A percentile compares a stretch with the other conserved stretches of the same genome.
phyloP scores from a whole-genome alignment of 352 stramenopile species.

The Pythium chondricola region DNA sequence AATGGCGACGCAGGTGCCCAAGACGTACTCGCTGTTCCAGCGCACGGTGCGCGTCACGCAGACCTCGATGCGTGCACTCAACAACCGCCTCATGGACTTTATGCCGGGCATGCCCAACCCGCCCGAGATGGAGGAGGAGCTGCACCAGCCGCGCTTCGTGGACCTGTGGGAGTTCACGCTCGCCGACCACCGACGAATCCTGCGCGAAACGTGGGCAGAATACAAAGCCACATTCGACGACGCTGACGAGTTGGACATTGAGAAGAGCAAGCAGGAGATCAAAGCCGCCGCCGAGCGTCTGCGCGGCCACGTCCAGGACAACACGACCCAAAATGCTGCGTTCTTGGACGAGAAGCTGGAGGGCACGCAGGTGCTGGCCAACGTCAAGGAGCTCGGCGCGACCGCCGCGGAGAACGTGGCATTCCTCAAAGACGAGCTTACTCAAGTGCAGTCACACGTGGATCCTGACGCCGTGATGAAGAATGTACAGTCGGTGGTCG shows the following conservation, averaged over 20 bases:
- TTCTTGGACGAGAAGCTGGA: slow-evolving; percentile 64
- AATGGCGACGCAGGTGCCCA: slow-evolving; percentile 22
- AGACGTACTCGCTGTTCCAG: slow-evolving; percentile 80
- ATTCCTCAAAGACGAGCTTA: slow-evolving; percentile 50
- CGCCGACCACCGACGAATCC: slow-evolving; percentile 55
- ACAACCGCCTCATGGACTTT: slow-evolving; percentile 46
- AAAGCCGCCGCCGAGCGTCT: slow-evolving; percentile 36
- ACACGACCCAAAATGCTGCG: slow-evolving; percentile 43
- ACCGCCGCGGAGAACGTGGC: slow-evolving; percentile 46
- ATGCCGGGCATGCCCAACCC: slow-evolving; percentile 72
- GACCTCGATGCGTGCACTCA: slow-evolving; percentile 40
- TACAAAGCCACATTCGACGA: slow-evolving; percentile 61
- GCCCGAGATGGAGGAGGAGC: slow-evolving; percentile 39
- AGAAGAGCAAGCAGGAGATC: slow-evolving; percentile 61
- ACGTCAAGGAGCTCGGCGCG: slow-evolving; percentile 42
- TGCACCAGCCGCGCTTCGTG: slow-evolving; percentile 43
- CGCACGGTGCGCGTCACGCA: slow-evolving; percentile 58
- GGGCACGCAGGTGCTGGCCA: slow-evolving; percentile 50
- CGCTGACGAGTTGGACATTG: slow-evolving; percentile 45
- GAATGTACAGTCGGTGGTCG: slow-evolving; percentile 50
- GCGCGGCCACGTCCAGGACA: slow-evolving; percentile 48
- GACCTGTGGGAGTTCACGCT: slow-evolving; percentile 79
- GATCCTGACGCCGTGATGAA: slow-evolving; percentile 50
- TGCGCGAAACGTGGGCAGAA: slow-evolving; percentile 61
- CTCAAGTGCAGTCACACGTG: slow-evolving; percentile 46